Base-by-base conservation (phyloP, 106 monocot genomes). In the Dendrobium catenatum region DNA sequence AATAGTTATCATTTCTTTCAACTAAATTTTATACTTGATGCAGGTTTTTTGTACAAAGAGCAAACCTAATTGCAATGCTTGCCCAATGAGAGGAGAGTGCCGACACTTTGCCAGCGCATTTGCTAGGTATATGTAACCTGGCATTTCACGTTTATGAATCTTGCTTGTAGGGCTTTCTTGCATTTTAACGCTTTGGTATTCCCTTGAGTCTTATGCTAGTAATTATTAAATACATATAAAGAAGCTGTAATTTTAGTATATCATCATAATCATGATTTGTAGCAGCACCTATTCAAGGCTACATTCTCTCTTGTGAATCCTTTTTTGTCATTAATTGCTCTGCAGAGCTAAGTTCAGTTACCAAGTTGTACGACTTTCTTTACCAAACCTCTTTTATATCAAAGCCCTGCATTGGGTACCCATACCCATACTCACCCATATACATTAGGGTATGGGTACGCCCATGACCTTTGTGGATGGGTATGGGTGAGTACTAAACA, bases 21-120 rank as follows among this genome's bases (percentile, higher is more conserved):
- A 74, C 20, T 7, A 42, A 11, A 43, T 20, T 74, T 42, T 42
- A 44, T 41, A 9, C 80, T 46, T 47, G 29, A 43, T 86, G 83
- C 88, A 93, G 92, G 92, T 93, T 17, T 93, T 93, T 68, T 93
- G 92, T 78, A 89, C 92, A 85, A 93, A 93, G 81, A 93, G 88
- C 86, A 93, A 88, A 77, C 92, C 92, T 76, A 93, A 93, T 73
- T 93, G 92, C 78, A 93, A 92, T 81, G 76, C 92, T n/a, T 93
- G 92, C 64, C 92, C 92, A 76, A 84, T 93, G 89, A 86, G 89
- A 85, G 89, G 88, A 81, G 92, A 93, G 72, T 93, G 92, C 83
- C 89, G 84, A 81, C 92, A 93, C 77, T 93, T 93, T 85, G 92
- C 92, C 80, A 93, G 92, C 80, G 92, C 92, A 46, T 93, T 86